Evolutionary conservation across 192 early-diverging fungal genomes (phyloP).

Genomic region (Backusella macrospora): DNA sequence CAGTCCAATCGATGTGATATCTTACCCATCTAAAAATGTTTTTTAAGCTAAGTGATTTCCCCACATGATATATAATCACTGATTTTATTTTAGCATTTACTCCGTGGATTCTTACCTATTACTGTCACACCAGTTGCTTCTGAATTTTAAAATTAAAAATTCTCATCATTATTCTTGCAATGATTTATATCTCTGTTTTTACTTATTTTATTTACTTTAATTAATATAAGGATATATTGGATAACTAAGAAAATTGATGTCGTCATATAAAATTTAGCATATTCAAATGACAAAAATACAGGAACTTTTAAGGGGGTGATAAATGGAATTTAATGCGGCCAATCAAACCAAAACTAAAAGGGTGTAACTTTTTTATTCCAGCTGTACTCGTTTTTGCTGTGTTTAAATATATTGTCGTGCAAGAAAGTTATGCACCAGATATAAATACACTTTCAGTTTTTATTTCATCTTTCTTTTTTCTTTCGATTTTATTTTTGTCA

Average conservation of each 20-base stretch:
- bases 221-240: too few species aligned
- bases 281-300: not conserved
- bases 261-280: too few species aligned
- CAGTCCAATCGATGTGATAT: constrained; percentile 7
- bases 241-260: too few species aligned
- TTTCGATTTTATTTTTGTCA: not conserved
- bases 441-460: constrained; percentile 1
- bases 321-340: not conserved
- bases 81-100: not conserved
- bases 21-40: not conserved
- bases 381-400: not conserved
- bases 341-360: not conserved
- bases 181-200: not conserved
- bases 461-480: not conserved
- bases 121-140: not conserved
- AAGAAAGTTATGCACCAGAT: constrained; percentile 12
- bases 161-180: not conserved
- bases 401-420: not conserved
- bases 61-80: not conserved
- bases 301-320: not conserved
- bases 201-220: not conserved
- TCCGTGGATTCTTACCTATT: not conserved
- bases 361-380: not conserved
- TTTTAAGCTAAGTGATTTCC: not conserved
- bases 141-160: constrained; percentile 7